Conservation (phyloP, 768 basidiomycete species). For the Phylloporus sp. region DNA sequence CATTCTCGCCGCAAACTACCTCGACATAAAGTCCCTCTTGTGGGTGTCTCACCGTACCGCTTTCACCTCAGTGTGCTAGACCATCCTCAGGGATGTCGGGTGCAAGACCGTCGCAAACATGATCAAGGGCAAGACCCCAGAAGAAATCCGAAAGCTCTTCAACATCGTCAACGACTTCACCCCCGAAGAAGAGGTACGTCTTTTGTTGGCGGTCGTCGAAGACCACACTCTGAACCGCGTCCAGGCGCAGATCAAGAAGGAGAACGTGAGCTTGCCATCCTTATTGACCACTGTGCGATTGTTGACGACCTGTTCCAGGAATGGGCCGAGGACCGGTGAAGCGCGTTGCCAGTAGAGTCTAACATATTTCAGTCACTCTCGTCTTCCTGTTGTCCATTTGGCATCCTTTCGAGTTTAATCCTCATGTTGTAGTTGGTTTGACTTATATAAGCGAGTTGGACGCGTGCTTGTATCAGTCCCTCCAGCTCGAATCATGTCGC, state of each 20-base stretch:
- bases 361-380: slow-evolving; percentile 23
- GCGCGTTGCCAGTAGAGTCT: slow-evolving; percentile 18
- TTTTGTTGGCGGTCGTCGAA: slow-evolving; percentile 1
- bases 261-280: slow-evolving; percentile 69
- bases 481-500: slow-evolving; percentile 38
- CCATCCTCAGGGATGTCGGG: slow-evolving; percentile 74
- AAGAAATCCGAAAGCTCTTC: slow-evolving; percentile 97
- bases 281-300: slow-evolving; percentile 5
- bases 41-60: slow-evolving; percentile 36
- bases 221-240: neutral
- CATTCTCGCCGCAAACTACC: slow-evolving; percentile 98
- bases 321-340: slow-evolving; percentile 90
- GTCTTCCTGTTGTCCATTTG: slow-evolving; percentile 13
- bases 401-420: slow-evolving; percentile 18
- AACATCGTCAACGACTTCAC: slow-evolving; percentile 99
- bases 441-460: slow-evolving; percentile 19
- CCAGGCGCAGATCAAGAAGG: slow-evolving; percentile 97
- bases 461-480: neutral
- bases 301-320: slow-evolving; percentile 45
- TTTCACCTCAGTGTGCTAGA: slow-evolving; percentile 2
- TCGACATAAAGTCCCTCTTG: slow-evolving; percentile 98
- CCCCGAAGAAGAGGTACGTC: slow-evolving; percentile 90
- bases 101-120: slow-evolving; percentile 99
- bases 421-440: slow-evolving; percentile 7
- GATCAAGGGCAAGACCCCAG: slow-evolving; percentile 99